phyloP scores from a whole-genome alignment of 2,329 filamentous ascomycete genomes.

The Nigrospora sphaerica region DNA sequence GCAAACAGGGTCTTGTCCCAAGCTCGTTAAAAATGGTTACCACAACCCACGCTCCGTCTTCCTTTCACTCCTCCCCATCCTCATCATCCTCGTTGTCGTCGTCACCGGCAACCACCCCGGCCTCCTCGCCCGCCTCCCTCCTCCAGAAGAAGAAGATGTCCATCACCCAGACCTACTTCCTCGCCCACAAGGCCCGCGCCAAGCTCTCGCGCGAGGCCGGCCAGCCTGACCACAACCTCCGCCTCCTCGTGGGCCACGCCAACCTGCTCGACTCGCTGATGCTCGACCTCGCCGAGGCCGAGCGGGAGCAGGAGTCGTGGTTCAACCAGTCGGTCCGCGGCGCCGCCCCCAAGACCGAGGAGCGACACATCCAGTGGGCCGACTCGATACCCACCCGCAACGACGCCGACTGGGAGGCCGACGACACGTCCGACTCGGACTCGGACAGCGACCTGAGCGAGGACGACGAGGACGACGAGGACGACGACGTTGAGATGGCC shows the following conservation, averaged over 20 bases:
- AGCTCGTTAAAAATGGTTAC: conserved; percentile 27
- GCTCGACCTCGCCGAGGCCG: conserved; percentile 84
- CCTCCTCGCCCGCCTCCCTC: conserved; percentile 26
- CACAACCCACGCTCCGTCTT: conserved; percentile 9
- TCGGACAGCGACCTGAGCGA: conserved; percentile 44
- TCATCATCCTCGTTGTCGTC: conserved; percentile 11
- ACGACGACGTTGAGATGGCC: conserved; percentile 52
- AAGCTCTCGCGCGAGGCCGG: conserved; percentile 94
- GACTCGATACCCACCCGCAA: conserved; percentile 68
- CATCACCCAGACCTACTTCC: conserved; percentile 96
- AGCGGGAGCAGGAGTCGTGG: conserved; percentile 93
- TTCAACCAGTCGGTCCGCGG: conserved; percentile 92
- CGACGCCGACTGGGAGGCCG: conserved; percentile 63
- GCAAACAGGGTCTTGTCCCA: conserved; percentile 3
- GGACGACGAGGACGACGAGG: conserved; percentile 40
- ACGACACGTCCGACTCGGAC: conserved; percentile 44
- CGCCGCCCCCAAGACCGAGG: conserved; percentile 50
- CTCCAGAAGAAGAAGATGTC: conserved; percentile 80
- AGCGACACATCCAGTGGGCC: conserved; percentile 81
- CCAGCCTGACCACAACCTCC: conserved; percentile 87
- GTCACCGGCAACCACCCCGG: neutral
- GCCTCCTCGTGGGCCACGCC: conserved; percentile 92
- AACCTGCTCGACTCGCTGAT: conserved; percentile 96
- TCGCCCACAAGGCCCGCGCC: conserved; percentile 89
- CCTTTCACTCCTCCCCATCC: conserved; percentile 18